phyloP scores from a whole-genome alignment of 208 protist genomes.

The Naegleria fowleri region DNA sequence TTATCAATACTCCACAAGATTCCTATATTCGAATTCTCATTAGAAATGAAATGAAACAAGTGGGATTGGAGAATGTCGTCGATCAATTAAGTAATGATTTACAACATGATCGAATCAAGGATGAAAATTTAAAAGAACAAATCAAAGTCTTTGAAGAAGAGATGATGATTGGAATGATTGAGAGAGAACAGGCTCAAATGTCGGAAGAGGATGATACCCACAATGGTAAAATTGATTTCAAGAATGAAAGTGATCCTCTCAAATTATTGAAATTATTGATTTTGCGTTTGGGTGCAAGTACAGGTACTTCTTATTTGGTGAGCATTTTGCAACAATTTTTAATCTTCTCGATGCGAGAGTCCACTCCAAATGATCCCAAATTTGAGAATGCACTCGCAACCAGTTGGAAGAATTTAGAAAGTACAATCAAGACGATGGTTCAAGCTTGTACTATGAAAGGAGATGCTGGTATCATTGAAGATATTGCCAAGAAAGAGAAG shows the following conservation, averaged over 20 bases:
- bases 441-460: neutral
- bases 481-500: neutral
- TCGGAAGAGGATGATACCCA: neutral
- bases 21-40: neutral
- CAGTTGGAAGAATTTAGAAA: neutral
- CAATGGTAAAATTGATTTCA: neutral
- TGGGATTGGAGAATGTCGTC: neutral
- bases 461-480: neutral
- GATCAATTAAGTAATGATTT: neutral
- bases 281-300: neutral
- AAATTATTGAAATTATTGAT: neutral
- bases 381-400: neutral
- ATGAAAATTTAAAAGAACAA: neutral
- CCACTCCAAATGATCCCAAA: neutral
- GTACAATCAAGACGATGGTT: neutral
- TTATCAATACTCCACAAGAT: constrained; percentile 6
- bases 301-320: too few species aligned
- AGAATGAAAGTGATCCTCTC: neutral
- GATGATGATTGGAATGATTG: neutral
- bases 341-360: neutral
- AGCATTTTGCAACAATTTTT: neutral
- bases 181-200: neutral
- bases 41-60: neutral
- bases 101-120: neutral
- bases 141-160: neutral